Evolutionary conservation across 768 basidiomycete genomes (phyloP), one percentile per base, ranked within the genome.

Genomic region (Leccinum olivaceopallidum): DNA sequence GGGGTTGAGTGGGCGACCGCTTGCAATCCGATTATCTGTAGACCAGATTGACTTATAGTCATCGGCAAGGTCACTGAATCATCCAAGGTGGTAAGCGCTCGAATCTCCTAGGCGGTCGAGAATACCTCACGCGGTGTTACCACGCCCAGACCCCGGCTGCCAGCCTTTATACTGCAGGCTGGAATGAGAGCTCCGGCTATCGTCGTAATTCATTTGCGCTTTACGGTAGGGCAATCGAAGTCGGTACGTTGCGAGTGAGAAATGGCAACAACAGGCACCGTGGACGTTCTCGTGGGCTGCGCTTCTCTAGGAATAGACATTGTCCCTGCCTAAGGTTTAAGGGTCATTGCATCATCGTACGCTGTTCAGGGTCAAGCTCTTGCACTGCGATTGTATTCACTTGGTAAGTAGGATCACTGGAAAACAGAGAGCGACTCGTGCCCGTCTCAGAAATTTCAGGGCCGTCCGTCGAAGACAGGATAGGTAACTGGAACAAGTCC

Each of bases 161-260:
- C 18, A 42, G 39, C 39, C 39, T 12, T 32, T 42, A 28, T 54
- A 51, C 63, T 39, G 7, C 14, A n/a, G 32, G 53, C n/a, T 37
- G 37, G 28, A 51, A 14, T 37, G 53, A 30, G 61, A 53, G 37
- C 55, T 60, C 30, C 52, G 39, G 39, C 37, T 39, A 39, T 52
- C 42, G 9, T 58, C 34, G 20, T 24, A 26, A 28, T 44, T 61
- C 67, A 69, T 69, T 51, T 30, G 48, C 30, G 24, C 18, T 4
- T 12, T 44, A 50, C 34, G 16, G n/a, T 53, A 28, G 30, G 48
- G 18, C 24, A 53, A 16, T 52, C 44, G n/a, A 60, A 30, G 55
- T 62, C 3, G 4, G n/a, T 6, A 34, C 28, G 55, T 37, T 56
- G 39, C 18, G 22, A 51, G 44, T 6, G 34, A 34, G 37, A 56